Percentiles rank a stretch among this genome's conserved stretches.
Evolutionary conservation across 495 filamentous ascomycete genomes (phyloP).

Genomic region (Talaromyces adpressus): DNA sequence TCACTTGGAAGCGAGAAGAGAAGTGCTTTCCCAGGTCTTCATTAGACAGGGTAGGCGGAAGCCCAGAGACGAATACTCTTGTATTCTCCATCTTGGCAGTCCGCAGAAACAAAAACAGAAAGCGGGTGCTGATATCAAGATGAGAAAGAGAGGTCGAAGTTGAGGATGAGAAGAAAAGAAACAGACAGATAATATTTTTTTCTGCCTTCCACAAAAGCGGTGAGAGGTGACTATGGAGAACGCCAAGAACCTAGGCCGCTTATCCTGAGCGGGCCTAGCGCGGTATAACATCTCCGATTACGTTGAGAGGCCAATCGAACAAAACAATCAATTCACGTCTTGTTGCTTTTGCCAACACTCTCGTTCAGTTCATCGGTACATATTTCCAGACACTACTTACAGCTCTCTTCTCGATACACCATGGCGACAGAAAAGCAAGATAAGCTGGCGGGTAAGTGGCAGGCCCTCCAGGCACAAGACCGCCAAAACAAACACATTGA

Average conservation of each 20-base stretch:
- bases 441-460: constrained; percentile 59
- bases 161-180: constrained; percentile 14
- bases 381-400: not conserved
- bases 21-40: constrained; percentile 90
- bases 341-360: not conserved
- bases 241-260: not conserved
- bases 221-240: constrained; percentile 11
- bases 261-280: not conserved
- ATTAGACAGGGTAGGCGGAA: constrained; percentile 64
- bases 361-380: not conserved
- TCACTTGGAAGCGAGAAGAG: constrained; percentile 64
- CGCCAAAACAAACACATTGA: not conserved
- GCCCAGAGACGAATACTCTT: constrained; percentile 83
- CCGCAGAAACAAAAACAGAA: constrained; percentile 8
- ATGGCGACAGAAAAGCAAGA: constrained; percentile 45
- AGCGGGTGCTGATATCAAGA: constrained; percentile 2
- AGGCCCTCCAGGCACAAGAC: not conserved
- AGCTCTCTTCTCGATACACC: not conserved
- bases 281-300: not conserved
- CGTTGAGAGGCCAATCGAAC: not conserved
- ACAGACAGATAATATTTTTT: constrained; percentile 23
- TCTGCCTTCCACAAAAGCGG: constrained; percentile 26
- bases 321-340: not conserved
- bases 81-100: constrained; percentile 42
- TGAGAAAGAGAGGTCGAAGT: constrained; percentile 11